These are phyloP conservation scores for Geotrichum histeridarum DNA, from an alignment of 1,139 yeast species.

Conservation along the genomic window DNA sequence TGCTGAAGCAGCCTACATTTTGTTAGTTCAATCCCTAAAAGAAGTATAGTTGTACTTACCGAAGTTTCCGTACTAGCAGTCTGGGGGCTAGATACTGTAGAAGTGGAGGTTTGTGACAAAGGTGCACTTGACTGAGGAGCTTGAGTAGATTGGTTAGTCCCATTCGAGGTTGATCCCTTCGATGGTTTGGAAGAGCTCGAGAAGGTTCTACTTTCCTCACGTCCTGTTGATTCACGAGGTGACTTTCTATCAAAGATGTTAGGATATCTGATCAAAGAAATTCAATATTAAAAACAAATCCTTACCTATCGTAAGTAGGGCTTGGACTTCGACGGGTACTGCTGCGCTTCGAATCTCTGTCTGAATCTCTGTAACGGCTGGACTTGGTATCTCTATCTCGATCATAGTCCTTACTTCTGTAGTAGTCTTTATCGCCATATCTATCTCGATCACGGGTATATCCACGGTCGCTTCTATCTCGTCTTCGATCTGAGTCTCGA, in stretches of 20 bases:
- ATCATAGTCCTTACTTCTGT: conserved; percentile 16
- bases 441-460: conserved; percentile 8
- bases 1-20: conserved; percentile 8
- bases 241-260: background rate
- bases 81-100: background rate
- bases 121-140: background rate
- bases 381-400: conserved; percentile 5
- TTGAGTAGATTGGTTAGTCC: conserved; percentile 5
- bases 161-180: background rate
- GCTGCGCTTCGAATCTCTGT: conserved; percentile 1
- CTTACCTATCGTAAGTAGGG: conserved; percentile 9
- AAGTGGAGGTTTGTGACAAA: background rate
- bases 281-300: background rate
- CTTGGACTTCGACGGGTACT: conserved; percentile 9
- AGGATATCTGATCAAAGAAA: background rate
- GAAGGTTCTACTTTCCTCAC: conserved; percentile 6
- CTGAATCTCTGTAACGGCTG: background rate
- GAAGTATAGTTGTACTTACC: background rate
- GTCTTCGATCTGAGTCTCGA: conserved; percentile 10
- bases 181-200: conserved; percentile 4
- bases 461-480: conserved; percentile 20
- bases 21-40: background rate
- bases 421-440: conserved; percentile 5
- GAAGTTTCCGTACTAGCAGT: background rate
- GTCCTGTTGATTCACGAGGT: conserved; percentile 29